These are phyloP conservation scores for Corymbia maculata DNA, from an alignment of 345 rosid species.

Conservation along the genomic window DNA sequence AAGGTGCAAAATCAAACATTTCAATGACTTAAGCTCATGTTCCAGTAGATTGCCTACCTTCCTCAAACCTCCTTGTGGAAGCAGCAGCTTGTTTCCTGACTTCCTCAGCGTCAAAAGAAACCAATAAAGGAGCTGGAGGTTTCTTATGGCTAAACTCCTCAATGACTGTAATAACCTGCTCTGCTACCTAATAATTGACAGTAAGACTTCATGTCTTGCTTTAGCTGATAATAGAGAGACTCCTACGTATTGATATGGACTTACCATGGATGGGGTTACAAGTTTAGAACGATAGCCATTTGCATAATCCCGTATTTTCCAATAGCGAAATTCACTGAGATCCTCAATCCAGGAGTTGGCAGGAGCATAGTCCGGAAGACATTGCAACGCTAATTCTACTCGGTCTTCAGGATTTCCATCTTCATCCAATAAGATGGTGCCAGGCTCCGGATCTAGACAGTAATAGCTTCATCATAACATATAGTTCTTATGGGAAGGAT, in stretches of 20 bases:
- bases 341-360: conserved; percentile 28
- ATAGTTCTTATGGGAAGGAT: not conserved
- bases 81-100: conserved; percentile 73
- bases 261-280: conserved; percentile 60
- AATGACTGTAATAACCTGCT: conserved; percentile 37
- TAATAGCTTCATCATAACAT: not conserved
- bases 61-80: conserved; percentile 70
- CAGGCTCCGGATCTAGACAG: conserved; percentile 48
- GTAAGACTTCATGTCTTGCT: not conserved
- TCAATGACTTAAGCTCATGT: not conserved
- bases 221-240: not conserved
- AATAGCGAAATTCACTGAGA: conserved; percentile 37
- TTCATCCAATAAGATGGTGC: conserved; percentile 36
- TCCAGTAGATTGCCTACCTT: conserved; percentile 31
- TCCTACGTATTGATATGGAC: not conserved
- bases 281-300: conserved; percentile 69
- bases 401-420: conserved; percentile 57
- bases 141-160: conserved; percentile 47
- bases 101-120: conserved; percentile 49
- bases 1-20: not conserved
- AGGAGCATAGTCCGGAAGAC: conserved; percentile 60
- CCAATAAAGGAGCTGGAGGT: conserved; percentile 52
- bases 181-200: conserved; percentile 50
- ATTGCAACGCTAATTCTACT: conserved; percentile 53
- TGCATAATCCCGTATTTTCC: conserved; percentile 90